Base-by-base conservation (phyloP, 108 stramenopile genomes). In the Discostella stelligeroides region DNA sequence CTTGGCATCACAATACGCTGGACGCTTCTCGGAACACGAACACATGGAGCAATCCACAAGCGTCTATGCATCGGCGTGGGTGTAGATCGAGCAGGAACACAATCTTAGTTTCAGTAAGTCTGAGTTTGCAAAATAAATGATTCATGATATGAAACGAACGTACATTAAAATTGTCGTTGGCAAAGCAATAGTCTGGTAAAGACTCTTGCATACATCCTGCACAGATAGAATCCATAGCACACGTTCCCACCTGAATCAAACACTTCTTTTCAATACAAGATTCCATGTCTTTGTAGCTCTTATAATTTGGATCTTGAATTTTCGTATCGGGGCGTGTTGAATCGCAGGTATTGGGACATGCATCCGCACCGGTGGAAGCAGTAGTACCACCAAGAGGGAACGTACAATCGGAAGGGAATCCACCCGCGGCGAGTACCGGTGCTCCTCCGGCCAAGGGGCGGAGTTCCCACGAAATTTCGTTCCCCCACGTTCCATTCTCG, bases 381-480 rank as follows among this genome's bases (percentile, higher is more conserved):
- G 34, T 1, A 10, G 49, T 51, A 5, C 81, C 84, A 7, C 62
- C 73, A 11, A 85, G 47, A 11, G 74, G 61, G 30, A 85, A 54
- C 11, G 64, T 72, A 37, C 85, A 86, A 37, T 78, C 76, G 30
- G 69, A 29, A 1, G 95, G 95, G 12, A 90, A 78, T 10, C 92
- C 92, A 15, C 89, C 91, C 9, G 67, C 84, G 2, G 90, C 90
- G 58, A 92, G 60, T 49, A 66, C 55, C 11, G 82, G 81, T 15
- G 83, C 63, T 21, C 92, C 92, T 23, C 82, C 82, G 14, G 63
- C 43, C 37, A 84, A 41, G 13, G 88, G 84, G 24, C 83, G 76
- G 24, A 94, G 42, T 68, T 96, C 92, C 95, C 95, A 96, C 8
- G 85, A 86, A 1, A 92, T 85, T 81, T 96, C 95, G 56, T 94